A percentile compares a stretch with the other conserved stretches of the same genome.
These are phyloP conservation scores for Chlamydomonas reinhardtii DNA, from an alignment of 163 green algal genomes.

Conservation along the genomic window DNA sequence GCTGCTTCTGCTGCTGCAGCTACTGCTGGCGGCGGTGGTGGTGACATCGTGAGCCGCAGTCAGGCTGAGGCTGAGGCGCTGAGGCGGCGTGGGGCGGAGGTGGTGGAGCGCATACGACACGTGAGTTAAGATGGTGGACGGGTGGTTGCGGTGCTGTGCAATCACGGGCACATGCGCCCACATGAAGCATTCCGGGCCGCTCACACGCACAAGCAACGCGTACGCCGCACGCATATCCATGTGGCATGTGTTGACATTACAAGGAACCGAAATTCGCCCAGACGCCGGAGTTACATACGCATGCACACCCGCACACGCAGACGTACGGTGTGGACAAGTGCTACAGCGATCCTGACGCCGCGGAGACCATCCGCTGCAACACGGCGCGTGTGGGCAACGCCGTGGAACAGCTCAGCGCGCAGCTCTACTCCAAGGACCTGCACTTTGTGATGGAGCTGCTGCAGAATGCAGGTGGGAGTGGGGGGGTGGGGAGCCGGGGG, in stretches of 20 bases:
- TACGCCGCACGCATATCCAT: too few species aligned
- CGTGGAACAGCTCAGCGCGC: slow-evolving; percentile 41
- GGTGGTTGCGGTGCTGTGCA: neutral
- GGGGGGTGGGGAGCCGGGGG: too few species aligned
- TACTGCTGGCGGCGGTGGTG: too few species aligned
- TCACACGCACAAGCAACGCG: too few species aligned
- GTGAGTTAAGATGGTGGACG: neutral
- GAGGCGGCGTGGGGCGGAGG: neutral
- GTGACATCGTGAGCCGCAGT: too few species aligned
- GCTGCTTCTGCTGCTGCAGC: too few species aligned
- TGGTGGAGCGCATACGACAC: slow-evolving; percentile 20
- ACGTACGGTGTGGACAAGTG: slow-evolving; percentile 26
- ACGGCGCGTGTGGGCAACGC: slow-evolving; percentile 18
- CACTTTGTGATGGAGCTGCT: slow-evolving; percentile 76
- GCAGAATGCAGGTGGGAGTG: slow-evolving; percentile 42
- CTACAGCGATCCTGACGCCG: neutral
- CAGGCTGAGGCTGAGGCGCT: too few species aligned
- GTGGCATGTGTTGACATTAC: too few species aligned
- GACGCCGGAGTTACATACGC: too few species aligned
- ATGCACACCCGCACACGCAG: neutral
- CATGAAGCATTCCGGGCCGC: too few species aligned
- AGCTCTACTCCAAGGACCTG: slow-evolving; percentile 65
- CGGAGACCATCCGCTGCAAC: slow-evolving; percentile 20
- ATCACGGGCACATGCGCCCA: neutral
- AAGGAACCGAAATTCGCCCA: too few species aligned